phyloP scores from a whole-genome alignment of 768 basidiomycete species.

The Leccinum imitatum region DNA sequence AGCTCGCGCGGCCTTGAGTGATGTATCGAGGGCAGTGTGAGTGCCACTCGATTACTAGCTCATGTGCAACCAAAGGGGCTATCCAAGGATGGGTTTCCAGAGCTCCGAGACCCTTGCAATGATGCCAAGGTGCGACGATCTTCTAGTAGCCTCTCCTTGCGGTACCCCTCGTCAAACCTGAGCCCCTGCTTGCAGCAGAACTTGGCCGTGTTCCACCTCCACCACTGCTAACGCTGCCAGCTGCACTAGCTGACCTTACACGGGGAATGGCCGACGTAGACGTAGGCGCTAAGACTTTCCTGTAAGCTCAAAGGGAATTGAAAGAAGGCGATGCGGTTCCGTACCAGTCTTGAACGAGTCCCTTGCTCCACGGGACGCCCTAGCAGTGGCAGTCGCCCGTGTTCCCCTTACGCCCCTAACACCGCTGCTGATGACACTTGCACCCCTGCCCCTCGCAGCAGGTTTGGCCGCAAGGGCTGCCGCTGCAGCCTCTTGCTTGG shows the following conservation, averaged over 20 bases:
- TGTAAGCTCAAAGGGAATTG: conserved; percentile 8
- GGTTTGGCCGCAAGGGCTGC: conserved; percentile 33
- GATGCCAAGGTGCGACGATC: neutral
- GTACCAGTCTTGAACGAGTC: conserved; percentile 41
- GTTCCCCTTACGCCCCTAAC: conserved; percentile 74
- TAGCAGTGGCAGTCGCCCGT: conserved; percentile 48
- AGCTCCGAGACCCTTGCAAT: neutral
- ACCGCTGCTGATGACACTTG: conserved; percentile 47
- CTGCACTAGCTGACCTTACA: conserved; percentile 27
- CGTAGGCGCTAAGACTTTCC: conserved; percentile 9
- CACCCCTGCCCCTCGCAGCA: conserved; percentile 44
- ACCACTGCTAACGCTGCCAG: conserved; percentile 20
- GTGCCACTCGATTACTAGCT: neutral
- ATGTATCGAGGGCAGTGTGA: neutral
- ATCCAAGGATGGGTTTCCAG: neutral
- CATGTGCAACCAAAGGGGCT: neutral
- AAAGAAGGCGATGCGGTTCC: conserved; percentile 3
- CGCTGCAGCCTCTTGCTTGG: conserved; percentile 47
- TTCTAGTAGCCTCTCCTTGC: conserved; percentile 28
- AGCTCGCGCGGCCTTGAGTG: neutral
- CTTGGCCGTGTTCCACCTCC: conserved; percentile 22
- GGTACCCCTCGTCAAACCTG: conserved; percentile 26
- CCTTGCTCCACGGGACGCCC: conserved; percentile 44
- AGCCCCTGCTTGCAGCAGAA: conserved; percentile 26
- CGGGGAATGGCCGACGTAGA: conserved; percentile 21